Base-by-base conservation (phyloP, 2,329 filamentous ascomycete genomes). In the Cladosporium sp. region DNA sequence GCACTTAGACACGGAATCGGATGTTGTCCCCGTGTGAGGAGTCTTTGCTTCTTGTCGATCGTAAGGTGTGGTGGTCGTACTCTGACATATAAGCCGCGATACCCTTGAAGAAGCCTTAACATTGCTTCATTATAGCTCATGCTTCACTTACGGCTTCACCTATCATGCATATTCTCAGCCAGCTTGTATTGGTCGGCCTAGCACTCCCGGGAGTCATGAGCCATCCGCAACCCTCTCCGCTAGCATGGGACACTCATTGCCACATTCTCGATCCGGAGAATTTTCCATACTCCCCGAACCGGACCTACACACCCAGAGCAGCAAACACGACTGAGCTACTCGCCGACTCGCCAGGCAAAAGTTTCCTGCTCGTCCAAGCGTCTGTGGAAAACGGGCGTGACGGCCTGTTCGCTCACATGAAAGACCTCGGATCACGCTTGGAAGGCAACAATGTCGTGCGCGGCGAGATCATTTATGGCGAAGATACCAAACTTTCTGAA, bases 381-480 rank as follows among this genome's bases (percentile, higher is more conserved):
- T 51, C 49, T 9, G 49, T 51, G 9, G 49, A 51, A 39, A 39
- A 39, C 30, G 49, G 49, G 9, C 19, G 17, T 17, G 49, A 51
- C 5, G 49, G 28, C 19, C 49, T 51, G 1, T 30, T 51, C 5
- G 36, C 49, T n/a, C 49, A 51, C 49, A 17, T 51, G 28, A n/a
- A 39, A 4, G 49, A 39, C 19, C 34, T 51, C 2, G 30, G 37
- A 11, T 25, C 34, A 11, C 9, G 37, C 8, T 7, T 51, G 34
- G 11, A 17, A 8, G 19, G 9, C 30, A 30, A 22, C 19, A 39
- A 51, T 19, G 36, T 51, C 34, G 49, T 51, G 7, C 49, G 49
- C 14, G 49, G 34, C 12, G 49, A 51, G 36, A 51, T 51, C 36
- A 51, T 51, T 30, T 51, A n/a, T 19, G 49, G 49, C 34, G 49